Evolutionary conservation across 306 rosid species (phyloP), one percentile per base, ranked within the genome.

Genomic region (Fagus sylvatica): DNA sequence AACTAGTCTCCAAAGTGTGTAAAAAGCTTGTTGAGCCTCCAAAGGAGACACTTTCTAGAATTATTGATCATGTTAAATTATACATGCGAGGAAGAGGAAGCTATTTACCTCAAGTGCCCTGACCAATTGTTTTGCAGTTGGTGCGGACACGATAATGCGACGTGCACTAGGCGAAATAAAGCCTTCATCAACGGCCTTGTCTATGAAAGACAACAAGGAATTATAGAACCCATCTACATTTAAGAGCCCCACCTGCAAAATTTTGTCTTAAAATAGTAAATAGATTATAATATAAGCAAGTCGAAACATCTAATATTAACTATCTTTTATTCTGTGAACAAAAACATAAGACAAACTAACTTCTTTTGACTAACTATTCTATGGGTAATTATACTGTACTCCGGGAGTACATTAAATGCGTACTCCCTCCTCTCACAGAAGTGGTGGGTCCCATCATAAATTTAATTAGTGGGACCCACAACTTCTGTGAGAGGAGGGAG

Each of bases 161-260:
- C 99, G 99, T 76, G 99, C 99, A 41, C 86, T 91, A 22, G 94
- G 94, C 5, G 99, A 93, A 53, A 96, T 84, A 79, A 96, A 96
- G 85, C 99, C 99, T 91, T 96, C 99, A 86, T 93, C 99, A 71
- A 96, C 97, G 67, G 99, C 98, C 85, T 96, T 91, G 74, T 96
- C 99, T 1, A 96, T 91, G 87, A 96, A 96, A 55, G 83, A 76
- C 84, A 96, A 82, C 88, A 96, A 82, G 17, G 99, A 91, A 83
- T 96, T 91, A 87, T 96, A 96, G 83, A 85, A 96, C 32, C 99
- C 99, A 79, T 96, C 99, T 75, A 96, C 99, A 78, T 96, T 96
- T 90, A 96, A 84, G 10, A 96, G 91, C 11, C 99, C 99, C 90
- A 96, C 99, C 99, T 96, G 79, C 84, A 77, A 73, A 84, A 76